Evolutionary conservation across 2,329 filamentous ascomycete species (phyloP).

Genomic region (Venturia effusa): DNA sequence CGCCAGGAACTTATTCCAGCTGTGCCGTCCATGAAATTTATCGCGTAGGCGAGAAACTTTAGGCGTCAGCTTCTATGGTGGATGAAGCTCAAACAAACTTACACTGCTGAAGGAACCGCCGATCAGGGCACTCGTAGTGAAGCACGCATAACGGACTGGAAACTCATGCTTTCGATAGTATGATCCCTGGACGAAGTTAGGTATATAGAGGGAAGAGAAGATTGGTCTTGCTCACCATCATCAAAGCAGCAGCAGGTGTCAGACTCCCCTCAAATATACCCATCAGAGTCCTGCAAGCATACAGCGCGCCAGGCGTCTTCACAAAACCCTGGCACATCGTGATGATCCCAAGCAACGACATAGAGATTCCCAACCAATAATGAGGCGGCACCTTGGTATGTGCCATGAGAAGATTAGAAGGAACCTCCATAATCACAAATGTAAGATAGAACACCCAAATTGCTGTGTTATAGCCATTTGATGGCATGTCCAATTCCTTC

Average conservation of each 20-base stretch:
- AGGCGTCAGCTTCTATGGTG: background rate
- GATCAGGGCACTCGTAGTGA: slow-evolving; percentile 26
- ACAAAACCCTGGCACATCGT: slow-evolving; percentile 28
- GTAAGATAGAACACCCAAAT: slow-evolving; percentile 26
- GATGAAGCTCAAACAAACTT: background rate
- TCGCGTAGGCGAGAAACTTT: slow-evolving; percentile 28
- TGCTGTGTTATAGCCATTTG: slow-evolving; percentile 27
- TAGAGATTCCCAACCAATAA: slow-evolving; percentile 27
- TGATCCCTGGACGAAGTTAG: slow-evolving; percentile 14
- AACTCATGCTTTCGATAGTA: slow-evolving; percentile 35
- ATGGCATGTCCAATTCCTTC: slow-evolving; percentile 41
- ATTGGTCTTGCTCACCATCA: slow-evolving; percentile 16
- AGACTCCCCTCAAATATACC: slow-evolving; percentile 31
- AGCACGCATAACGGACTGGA: slow-evolving; percentile 30
- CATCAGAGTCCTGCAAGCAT: slow-evolving; percentile 25
- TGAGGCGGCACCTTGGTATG: slow-evolving; percentile 23
- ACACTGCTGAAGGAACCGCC: slow-evolving; percentile 30
- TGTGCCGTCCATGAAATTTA: slow-evolving; percentile 21
- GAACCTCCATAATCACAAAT: slow-evolving; percentile 20
- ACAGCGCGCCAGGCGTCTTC: slow-evolving; percentile 24
- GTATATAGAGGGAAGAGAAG: background rate
- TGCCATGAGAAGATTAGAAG: slow-evolving; percentile 28
- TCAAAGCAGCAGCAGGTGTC: slow-evolving; percentile 23
- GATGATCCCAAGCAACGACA: slow-evolving; percentile 27
- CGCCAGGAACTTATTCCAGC: slow-evolving; percentile 21